Evolutionary conservation across 768 basidiomycete genomes (phyloP).

Genomic region (Pisolithus tinctorius): DNA sequence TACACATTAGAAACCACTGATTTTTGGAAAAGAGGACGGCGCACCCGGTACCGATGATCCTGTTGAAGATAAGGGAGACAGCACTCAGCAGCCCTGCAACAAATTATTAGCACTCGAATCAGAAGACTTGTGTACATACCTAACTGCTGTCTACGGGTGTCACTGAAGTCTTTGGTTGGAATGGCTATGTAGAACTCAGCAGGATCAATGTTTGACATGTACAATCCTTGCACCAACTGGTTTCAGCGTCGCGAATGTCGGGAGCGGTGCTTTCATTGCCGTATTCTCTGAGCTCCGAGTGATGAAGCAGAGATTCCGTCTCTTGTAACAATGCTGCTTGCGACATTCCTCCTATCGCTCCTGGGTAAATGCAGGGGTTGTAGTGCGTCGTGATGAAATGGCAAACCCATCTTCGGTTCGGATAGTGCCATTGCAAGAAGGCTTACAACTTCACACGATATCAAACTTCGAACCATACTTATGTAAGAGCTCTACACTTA

Average conservation of each 20-base stretch:
- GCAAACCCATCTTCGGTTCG: no score
- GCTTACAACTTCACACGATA: no score
- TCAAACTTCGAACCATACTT: no score
- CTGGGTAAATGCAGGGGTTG: no score
- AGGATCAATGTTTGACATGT: no score
- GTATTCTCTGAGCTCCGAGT: background rate
- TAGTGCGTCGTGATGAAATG: no score
- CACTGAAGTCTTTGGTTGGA: conserved; percentile 2
- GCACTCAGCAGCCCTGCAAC: conserved; percentile 36
- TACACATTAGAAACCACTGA: conserved; percentile 1
- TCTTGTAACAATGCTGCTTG: background rate
- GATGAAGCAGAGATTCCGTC: conserved; percentile 1
- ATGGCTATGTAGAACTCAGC: background rate
- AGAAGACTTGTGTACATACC: conserved; percentile 29
- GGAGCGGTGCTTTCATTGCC: background rate
- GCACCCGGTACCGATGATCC: conserved; percentile 69
- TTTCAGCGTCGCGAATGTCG: background rate
- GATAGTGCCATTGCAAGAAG: no score
- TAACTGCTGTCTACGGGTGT: conserved; percentile 41
- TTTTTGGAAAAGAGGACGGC: conserved; percentile 1
- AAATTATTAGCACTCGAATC: conserved; percentile 1
- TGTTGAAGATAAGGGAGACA: conserved; percentile 65
- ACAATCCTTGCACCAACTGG: background rate
- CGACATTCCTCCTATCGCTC: background rate
- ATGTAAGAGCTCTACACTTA: no score